Percentiles rank a stretch among this genome's conserved stretches.
Evolutionary conservation across 192 early-diverging fungal species (phyloP).

Genomic region (Coemansia sp.): DNA sequence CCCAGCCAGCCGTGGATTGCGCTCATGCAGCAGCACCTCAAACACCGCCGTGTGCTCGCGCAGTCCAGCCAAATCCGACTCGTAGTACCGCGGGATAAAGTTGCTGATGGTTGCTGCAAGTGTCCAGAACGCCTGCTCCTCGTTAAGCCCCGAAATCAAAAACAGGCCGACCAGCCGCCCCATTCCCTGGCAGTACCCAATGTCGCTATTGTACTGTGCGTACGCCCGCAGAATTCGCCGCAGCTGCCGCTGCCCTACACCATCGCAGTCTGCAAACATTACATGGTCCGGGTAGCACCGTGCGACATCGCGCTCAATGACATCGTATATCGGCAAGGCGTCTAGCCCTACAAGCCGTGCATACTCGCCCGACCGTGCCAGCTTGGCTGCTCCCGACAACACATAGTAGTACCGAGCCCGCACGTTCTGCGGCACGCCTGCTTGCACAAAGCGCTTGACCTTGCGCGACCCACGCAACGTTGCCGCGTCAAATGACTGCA

Average conservation of each 20-base stretch:
- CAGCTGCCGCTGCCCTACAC: slow-evolving; percentile 75
- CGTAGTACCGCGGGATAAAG: slow-evolving; percentile 79
- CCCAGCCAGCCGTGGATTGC: slow-evolving; percentile 62
- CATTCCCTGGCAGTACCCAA: slow-evolving; percentile 98
- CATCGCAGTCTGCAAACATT: slow-evolving; percentile 69
- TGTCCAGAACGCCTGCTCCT: slow-evolving; percentile 90
- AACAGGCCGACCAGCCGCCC: slow-evolving; percentile 87
- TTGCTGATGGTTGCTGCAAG: slow-evolving; percentile 71
- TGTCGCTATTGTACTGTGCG: slow-evolving; percentile 75
- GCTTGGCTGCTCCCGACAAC: slow-evolving; percentile 24
- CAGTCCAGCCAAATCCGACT: slow-evolving; percentile 67
- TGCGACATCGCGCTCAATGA: slow-evolving; percentile 86
- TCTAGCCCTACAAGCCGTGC: slow-evolving; percentile 21
- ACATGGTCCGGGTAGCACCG: slow-evolving; percentile 87
- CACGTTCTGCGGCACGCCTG: slow-evolving; percentile 26
- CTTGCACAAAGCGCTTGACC: slow-evolving; percentile 52
- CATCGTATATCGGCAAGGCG: slow-evolving; percentile 68
- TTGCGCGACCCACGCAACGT: slow-evolving; percentile 46
- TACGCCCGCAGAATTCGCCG: slow-evolving; percentile 80
- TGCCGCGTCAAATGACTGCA: slow-evolving; percentile 31
- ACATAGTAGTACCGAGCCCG: slow-evolving; percentile 44
- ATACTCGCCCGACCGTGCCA: slow-evolving; percentile 28
- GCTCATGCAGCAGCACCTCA: slow-evolving; percentile 68
- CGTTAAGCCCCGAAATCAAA: slow-evolving; percentile 75
- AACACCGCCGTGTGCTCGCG: slow-evolving; percentile 81